Percentiles rank a stretch among this genome's conserved stretches.
phyloP scores from a whole-genome alignment of 129 eudicot genomes.

The Daucus carota region DH1_v3.0 NC_030381.2:25045001-25045500 shows the following conservation, averaged over 20 bases:
- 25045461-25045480: constrained; percentile 10
- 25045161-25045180: not conserved
- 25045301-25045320: constrained; percentile 6
- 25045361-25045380: constrained; percentile 19
- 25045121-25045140: constrained; percentile 1
- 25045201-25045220: not conserved
- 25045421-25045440: constrained; percentile 15
- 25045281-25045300: not conserved
- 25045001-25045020: not conserved
- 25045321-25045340: constrained; percentile 4
- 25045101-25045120: constrained; percentile 7
- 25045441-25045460: constrained; percentile 11
- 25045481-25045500: constrained; percentile 14
- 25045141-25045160: constrained; percentile 1
- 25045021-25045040: constrained; percentile 2
- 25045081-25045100: constrained; percentile 7
- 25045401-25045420: constrained; percentile 11
- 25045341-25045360: constrained; percentile 9
- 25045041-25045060: constrained; percentile 10
- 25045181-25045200: not conserved
- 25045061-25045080: constrained; percentile 7
- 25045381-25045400: constrained; percentile 8
- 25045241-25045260: constrained; percentile 9
- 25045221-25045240: not conserved
- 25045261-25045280: constrained; percentile 10